Evolutionary conservation across 148 eudicot genomes (phyloP).

Genomic region (Silene latifolia): DNA sequence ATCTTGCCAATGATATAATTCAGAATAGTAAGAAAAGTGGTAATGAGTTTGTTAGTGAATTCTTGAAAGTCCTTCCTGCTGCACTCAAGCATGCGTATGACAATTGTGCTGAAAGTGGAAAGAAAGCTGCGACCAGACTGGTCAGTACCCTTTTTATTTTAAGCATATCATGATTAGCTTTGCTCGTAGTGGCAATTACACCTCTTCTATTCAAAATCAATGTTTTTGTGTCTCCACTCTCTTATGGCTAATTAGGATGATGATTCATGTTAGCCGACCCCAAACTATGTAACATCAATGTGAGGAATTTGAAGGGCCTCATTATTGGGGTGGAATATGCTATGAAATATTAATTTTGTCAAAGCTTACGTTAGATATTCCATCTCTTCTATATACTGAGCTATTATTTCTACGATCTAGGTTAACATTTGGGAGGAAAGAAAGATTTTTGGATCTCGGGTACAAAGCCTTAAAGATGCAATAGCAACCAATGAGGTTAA

Average conservation of each 20-base stretch:
- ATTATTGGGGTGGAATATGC: background rate
- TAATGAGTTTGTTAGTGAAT: slow-evolving; percentile 89
- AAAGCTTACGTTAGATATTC: background rate
- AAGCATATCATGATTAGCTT: background rate
- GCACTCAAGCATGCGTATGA: slow-evolving; percentile 72
- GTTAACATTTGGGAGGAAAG: slow-evolving; percentile 90
- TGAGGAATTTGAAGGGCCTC: background rate
- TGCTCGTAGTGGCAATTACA: background rate
- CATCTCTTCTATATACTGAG: background rate
- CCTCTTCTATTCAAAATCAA: background rate
- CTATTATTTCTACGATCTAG: slow-evolving; percentile 30
- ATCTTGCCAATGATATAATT: slow-evolving; percentile 86
- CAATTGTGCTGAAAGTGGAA: slow-evolving; percentile 63
- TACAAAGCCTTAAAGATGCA: slow-evolving; percentile 79
- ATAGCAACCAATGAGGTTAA: slow-evolving; percentile 45
- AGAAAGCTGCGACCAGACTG: slow-evolving; percentile 75
- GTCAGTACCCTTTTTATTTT: slow-evolving; percentile 33
- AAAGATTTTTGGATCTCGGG: slow-evolving; percentile 96
- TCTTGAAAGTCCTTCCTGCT: slow-evolving; percentile 92
- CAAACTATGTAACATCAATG: background rate
- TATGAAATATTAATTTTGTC: background rate
- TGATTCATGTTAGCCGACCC: too few relatives aligned
- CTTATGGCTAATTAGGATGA: background rate
- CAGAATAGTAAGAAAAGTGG: slow-evolving; percentile 96
- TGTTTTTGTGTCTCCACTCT: background rate